A percentile compares a stretch with the other conserved stretches of the same genome.
These are phyloP conservation scores for Saccharomycopsis crataegensis DNA, from an alignment of 1,139 yeast genomes.

Conservation along the genomic window DNA sequence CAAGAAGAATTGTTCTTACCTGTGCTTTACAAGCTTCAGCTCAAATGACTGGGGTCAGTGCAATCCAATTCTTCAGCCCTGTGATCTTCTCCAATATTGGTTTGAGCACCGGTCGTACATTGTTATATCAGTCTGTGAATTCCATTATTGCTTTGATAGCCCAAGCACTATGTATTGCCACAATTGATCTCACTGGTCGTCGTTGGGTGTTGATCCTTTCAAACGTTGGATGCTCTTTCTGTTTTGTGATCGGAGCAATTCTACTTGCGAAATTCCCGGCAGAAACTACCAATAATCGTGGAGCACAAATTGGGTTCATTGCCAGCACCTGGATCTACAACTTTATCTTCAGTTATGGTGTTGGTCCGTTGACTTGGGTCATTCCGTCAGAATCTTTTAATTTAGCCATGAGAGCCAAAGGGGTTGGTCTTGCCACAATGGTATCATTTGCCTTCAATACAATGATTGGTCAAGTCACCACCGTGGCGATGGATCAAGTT, in stretches of 20 bases:
- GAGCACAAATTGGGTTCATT: conserved; percentile 25
- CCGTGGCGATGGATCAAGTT: conserved; percentile 20
- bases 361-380: conserved; percentile 11
- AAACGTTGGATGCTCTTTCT: conserved; percentile 17
- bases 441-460: conserved; percentile 24
- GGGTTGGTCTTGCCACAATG: conserved; percentile 22
- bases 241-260: conserved; percentile 22
- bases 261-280: conserved; percentile 24
- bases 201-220: too few species aligned
- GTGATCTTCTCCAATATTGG: too few species aligned
- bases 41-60: conserved; percentile 22
- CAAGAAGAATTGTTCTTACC: conserved; percentile 4
- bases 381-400: conserved; percentile 22
- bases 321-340: conserved; percentile 26
- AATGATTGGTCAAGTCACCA: conserved; percentile 26
- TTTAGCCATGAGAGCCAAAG: conserved; percentile 21
- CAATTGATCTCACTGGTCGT: conserved; percentile 22
- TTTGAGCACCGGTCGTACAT: conserved; percentile 21
- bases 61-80: conserved; percentile 20
- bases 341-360: background rate
- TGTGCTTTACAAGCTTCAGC: conserved; percentile 20
- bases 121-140: conserved; percentile 23
- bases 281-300: conserved; percentile 17
- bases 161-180: conserved; percentile 20
- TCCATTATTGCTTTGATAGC: conserved; percentile 24